Percentiles rank a stretch among this genome's conserved stretches.
These are phyloP conservation scores for Thermomyces lanuginosus DNA, from an alignment of 2,329 filamentous ascomycete species.

Conservation along the genomic window DNA sequence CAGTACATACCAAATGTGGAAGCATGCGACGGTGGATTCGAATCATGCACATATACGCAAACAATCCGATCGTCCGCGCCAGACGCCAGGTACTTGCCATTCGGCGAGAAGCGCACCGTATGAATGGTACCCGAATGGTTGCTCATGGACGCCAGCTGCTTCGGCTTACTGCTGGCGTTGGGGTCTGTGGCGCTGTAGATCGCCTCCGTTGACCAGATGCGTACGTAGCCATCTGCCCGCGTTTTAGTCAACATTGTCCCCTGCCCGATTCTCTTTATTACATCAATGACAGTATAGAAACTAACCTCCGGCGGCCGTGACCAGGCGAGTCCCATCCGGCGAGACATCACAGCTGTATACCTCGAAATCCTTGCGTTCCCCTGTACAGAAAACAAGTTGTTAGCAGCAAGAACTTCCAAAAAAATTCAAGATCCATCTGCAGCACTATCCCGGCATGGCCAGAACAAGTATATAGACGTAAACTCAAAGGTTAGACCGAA, in stretches of 20 bases:
- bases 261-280: too few species aligned
- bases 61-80: conserved; percentile 98
- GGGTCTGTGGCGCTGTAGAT: conserved; percentile 65
- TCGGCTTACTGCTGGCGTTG: conserved; percentile 56
- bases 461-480: not conserved
- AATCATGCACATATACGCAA: conserved; percentile 85
- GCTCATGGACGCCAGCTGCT: conserved; percentile 94
- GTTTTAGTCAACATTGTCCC: too few species aligned
- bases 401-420: not conserved
- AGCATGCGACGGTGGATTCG: conserved; percentile 57
- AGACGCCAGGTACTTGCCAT: conserved; percentile 86
- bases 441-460: not conserved
- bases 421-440: not conserved
- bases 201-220: conserved; percentile 93
- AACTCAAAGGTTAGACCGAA: conserved; percentile 3
- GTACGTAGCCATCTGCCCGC: conserved; percentile 86
- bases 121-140: conserved; percentile 96
- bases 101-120: conserved; percentile 89
- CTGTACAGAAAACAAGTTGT: conserved; percentile 23
- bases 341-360: conserved; percentile 98
- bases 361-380: conserved; percentile 95
- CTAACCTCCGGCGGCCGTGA: conserved; percentile 82
- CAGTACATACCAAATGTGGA: conserved; percentile 55
- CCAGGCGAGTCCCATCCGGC: conserved; percentile 77
- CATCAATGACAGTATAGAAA: conserved; percentile 4